A percentile compares a stretch with the other conserved stretches of the same genome.
Evolutionary conservation across 2,329 filamentous ascomycete species (phyloP).

Genomic region (Fusarium duplospermum): DNA sequence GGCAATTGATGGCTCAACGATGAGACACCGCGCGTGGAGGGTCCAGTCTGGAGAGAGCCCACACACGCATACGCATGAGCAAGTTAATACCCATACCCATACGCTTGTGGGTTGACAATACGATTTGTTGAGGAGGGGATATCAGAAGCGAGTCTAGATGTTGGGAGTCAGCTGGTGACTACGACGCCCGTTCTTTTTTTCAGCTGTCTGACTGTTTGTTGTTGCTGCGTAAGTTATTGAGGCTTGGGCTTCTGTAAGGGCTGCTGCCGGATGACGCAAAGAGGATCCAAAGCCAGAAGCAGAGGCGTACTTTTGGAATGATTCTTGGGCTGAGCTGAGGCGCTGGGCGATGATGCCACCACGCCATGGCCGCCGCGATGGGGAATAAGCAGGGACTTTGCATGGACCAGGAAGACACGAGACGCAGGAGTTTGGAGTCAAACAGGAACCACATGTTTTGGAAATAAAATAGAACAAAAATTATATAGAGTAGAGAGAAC

Average conservation of each 20-base stretch:
- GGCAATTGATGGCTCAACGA: constrained; percentile 7
- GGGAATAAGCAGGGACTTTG: constrained; percentile 8
- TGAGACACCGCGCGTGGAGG: constrained; percentile 23
- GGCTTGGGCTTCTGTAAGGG: neutral
- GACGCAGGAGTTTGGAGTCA: neutral
- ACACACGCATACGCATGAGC: constrained; percentile 31
- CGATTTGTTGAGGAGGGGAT: constrained; percentile 21
- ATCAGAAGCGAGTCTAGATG: constrained; percentile 5
- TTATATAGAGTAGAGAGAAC: neutral
- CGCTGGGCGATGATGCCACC: constrained; percentile 6
- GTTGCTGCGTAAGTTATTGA: neutral
- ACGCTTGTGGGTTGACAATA: constrained; percentile 1
- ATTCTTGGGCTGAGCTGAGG: constrained; percentile 9
- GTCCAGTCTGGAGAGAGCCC: constrained; percentile 23
- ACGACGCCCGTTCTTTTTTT: neutral
- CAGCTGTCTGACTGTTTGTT: neutral
- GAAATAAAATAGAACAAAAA: neutral
- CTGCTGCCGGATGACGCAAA: neutral
- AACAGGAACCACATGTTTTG: neutral
- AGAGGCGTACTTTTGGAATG: neutral
- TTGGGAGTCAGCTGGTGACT: constrained; percentile 26
- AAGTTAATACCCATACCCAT: constrained; percentile 3
- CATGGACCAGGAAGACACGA: neutral
- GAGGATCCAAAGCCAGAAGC: neutral
- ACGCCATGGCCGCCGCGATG: neutral